Evolutionary conservation across 2,329 filamentous ascomycete species (phyloP).

Genomic region (Orbilia blumenaviensis): DNA sequence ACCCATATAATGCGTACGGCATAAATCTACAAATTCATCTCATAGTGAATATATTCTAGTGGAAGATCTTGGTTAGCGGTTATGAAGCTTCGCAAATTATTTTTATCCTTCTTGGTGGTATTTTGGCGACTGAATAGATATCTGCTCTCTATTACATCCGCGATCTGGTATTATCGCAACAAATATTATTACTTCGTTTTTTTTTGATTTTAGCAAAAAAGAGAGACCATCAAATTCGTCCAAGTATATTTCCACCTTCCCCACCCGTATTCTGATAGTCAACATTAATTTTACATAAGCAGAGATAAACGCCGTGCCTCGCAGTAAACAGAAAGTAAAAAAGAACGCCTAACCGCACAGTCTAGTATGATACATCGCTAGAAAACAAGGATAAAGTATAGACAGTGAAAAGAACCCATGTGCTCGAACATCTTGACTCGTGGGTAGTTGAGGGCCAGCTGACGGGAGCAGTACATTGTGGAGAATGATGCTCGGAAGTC

Average conservation of each 20-base stretch:
- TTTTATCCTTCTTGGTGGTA: not conserved
- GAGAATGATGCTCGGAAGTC: not conserved
- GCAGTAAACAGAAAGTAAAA: not conserved
- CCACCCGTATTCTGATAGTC: conserved; percentile 13
- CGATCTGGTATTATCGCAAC: not conserved
- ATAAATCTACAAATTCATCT: too few relatives aligned
- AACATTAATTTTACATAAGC: conserved; percentile 18
- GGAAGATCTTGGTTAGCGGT: not conserved
- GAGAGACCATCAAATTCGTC: too few relatives aligned
- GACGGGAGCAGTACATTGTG: not conserved
- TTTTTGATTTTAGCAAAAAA: not conserved
- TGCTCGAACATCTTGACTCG: not conserved
- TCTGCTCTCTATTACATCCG: not conserved
- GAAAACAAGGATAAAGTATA: not conserved
- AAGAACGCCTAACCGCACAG: conserved; percentile 15
- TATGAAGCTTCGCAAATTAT: not conserved
- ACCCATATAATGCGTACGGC: too few relatives aligned
- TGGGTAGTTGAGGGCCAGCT: not conserved
- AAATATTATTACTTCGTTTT: not conserved
- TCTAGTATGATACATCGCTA: conserved; percentile 32
- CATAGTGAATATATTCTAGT: too few relatives aligned
- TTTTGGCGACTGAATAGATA: not conserved
- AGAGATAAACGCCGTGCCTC: conserved; percentile 11
- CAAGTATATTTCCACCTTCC: not conserved
- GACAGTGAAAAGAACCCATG: not conserved